Conservation (phyloP, 176 grass and related monocot species). For the Carex scoparia region DNA sequence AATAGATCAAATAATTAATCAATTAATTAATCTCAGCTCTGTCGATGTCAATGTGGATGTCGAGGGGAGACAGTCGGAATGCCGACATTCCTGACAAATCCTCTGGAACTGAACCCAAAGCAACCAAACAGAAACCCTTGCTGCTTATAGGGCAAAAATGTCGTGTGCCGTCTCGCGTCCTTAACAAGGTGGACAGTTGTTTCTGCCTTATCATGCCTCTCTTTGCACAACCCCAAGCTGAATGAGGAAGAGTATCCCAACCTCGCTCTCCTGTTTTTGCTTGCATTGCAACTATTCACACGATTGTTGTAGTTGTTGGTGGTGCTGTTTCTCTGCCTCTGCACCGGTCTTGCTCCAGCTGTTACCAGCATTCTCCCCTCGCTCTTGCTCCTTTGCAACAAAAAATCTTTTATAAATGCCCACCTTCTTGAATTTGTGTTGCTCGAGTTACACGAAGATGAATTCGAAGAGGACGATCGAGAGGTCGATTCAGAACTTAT, state of each 20-base stretch:
- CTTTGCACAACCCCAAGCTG: not conserved
- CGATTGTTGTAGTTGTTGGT: not conserved
- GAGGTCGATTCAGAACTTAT: conserved; percentile 6
- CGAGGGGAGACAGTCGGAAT: not conserved
- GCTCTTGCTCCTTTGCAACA: conserved; percentile 32
- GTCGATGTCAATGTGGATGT: too few relatives aligned
- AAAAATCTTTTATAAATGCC: conserved; percentile 34
- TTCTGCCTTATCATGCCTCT: conserved; percentile 14
- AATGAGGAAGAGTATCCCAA: not conserved
- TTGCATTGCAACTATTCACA: not conserved
- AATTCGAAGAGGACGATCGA: conserved; percentile 20
- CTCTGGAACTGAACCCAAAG: conserved; percentile 28
- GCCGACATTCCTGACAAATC: conserved; percentile 6
- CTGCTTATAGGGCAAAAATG: conserved; percentile 30
- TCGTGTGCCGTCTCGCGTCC: conserved; percentile 27
- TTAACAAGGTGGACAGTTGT: not conserved
- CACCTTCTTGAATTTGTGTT: conserved; percentile 26
- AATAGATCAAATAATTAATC: not conserved
- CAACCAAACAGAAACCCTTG: conserved; percentile 27
- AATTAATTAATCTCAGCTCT: not conserved
- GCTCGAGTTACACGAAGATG: conserved; percentile 14
- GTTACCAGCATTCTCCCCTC: conserved; percentile 13
- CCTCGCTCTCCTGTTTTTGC: not conserved
- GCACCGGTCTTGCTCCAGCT: not conserved
- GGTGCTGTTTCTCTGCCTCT: not conserved